These are phyloP conservation scores for Leccinum imitatum DNA, from an alignment of 768 basidiomycete genomes.

Conservation along the genomic window DNA sequence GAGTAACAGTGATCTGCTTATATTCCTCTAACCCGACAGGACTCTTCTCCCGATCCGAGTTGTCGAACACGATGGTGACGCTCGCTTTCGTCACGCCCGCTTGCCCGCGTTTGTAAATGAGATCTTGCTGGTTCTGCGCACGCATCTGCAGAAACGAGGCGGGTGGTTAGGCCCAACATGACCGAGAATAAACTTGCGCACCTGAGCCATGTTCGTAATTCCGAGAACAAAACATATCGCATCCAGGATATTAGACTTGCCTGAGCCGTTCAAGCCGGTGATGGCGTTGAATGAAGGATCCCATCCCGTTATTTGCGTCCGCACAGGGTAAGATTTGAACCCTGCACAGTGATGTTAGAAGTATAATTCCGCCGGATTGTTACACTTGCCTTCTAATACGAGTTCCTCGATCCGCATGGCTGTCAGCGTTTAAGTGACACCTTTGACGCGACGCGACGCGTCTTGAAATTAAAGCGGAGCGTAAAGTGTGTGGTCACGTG, in stretches of 20 bases:
- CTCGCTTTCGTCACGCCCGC: constrained; percentile 96
- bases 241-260: constrained; percentile 99
- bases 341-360: constrained; percentile 44
- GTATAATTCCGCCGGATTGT: neutral
- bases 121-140: constrained; percentile 92
- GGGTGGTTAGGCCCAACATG: neutral
- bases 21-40: constrained; percentile 79
- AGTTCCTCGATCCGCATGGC: constrained; percentile 94
- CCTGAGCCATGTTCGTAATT: constrained; percentile 95
- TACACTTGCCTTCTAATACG: constrained; percentile 74
- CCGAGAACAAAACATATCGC: constrained; percentile 99
- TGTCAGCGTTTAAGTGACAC: neutral
- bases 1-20: constrained; percentile 93
- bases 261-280: constrained; percentile 92
- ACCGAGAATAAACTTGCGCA: constrained; percentile 32
- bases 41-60: constrained; percentile 82
- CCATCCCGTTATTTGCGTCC: constrained; percentile 96
- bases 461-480: constrained; percentile 27
- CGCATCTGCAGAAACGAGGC: constrained; percentile 64
- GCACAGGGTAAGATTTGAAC: constrained; percentile 97
- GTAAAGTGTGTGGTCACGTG: constrained; percentile 20
- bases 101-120: constrained; percentile 99
- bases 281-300: constrained; percentile 98
- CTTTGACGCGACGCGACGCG: constrained; percentile 35
- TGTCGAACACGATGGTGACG: constrained; percentile 98